Base-by-base conservation (phyloP, 83 land plant genomes). In the Picea mariana region DNA sequence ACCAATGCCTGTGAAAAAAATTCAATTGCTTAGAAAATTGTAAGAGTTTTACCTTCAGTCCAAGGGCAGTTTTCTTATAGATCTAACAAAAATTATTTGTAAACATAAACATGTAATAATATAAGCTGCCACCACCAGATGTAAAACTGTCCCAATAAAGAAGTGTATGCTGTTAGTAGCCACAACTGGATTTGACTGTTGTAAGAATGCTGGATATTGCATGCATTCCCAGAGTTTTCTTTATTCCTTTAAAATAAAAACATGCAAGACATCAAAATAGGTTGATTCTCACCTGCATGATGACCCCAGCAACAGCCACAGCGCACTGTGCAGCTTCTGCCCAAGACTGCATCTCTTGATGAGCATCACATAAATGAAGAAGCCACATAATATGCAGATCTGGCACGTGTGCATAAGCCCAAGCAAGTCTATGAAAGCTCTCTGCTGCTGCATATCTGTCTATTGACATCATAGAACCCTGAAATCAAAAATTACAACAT, bases 281-380 rank as follows among this genome's bases (percentile, higher is more conserved):
- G 58, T 40, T 8, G 47, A 20, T 4, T 24, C 62, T 44, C 42
- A 98, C 99, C 96, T 98, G 98, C 99, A 98, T 98, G n/a, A 98
- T 92, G 34, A 98, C 99, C 40, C 98, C 99, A 80, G 99, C 99
- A 72, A 98, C 99, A 81, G 98, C 99, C 71, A 98, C 99, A 64
- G 98, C 98, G 87, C 98, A 98, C 66, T 98, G 97, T n/a, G 99
- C 99, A 71, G 99, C 97, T 84, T 98, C 99, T 62, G 99, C 99
- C 98, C 98, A 98, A 34, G 38, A 34, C 38, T 34, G 38, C 38
- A 34, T 34, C 38, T 34, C 38, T 34, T 34, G 38, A 34, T 34
- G 38, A 34, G 38, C 38, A 34, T 34, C 38, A 34, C 38, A 34
- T 34, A 34, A 34, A 34, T 34, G 38, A 3, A 34, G 38, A 34